Evolutionary conservation across 75 land plant genomes (phyloP).

Genomic region (Pinus taeda): DNA sequence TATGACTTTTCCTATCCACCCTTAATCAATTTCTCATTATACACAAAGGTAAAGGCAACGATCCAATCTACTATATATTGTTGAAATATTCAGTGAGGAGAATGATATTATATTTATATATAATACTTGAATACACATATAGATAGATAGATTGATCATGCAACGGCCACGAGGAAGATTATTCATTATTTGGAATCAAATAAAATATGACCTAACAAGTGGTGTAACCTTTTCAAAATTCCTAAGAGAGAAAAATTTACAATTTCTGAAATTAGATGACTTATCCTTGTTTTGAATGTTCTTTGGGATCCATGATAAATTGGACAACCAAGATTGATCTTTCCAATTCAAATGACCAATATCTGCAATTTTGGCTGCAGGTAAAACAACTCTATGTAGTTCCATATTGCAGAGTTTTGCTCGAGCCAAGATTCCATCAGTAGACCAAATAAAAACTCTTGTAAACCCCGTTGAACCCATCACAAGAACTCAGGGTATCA

Average conservation of each 20-base stretch:
- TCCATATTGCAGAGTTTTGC: conserved; percentile 46
- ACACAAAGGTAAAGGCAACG: background rate
- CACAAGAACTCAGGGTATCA: conserved; percentile 50
- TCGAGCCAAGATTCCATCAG: conserved; percentile 38
- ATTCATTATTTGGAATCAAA: background rate
- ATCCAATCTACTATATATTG: background rate
- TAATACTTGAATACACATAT: too few species aligned
- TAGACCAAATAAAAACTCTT: conserved; percentile 44
- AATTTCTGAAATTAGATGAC: background rate
- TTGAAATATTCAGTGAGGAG: background rate
- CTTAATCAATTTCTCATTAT: background rate
- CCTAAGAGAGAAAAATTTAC: background rate
- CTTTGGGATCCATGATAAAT: background rate
- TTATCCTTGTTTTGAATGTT: background rate
- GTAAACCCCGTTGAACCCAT: conserved; percentile 52
- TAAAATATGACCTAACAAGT: background rate
- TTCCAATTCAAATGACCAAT: background rate
- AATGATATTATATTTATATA: too few species aligned
- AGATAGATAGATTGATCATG: background rate
- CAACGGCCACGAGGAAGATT: background rate
- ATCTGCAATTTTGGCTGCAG: conserved; percentile 16
- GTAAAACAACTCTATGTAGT: conserved; percentile 54
- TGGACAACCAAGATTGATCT: background rate
- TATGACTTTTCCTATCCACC: background rate
- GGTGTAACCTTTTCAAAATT: background rate